A percentile compares a stretch with the other conserved stretches of the same genome.
phyloP scores from a whole-genome alignment of 139 green algal species.

The Tetraselmis striata region DNA sequence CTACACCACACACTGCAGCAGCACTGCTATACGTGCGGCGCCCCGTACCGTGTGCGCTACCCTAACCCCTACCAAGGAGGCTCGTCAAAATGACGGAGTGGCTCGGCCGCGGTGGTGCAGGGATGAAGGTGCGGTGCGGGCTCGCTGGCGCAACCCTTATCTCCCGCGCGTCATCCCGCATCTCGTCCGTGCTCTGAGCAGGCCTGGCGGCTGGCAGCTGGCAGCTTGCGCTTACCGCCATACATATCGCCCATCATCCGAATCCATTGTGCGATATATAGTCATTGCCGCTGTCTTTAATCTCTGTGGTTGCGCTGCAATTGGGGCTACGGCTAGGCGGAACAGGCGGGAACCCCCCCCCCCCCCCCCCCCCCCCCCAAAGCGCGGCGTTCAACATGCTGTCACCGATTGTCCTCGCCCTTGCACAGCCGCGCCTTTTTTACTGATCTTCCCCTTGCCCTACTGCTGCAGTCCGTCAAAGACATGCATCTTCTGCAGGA shows the following conservation, averaged over 20 bases:
- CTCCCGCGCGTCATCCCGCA: no score
- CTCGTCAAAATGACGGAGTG: conserved; percentile 76
- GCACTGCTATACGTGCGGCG: no score
- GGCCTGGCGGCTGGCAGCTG: neutral
- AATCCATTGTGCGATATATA: conserved; percentile 3
- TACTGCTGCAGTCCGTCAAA: conserved; percentile 67
- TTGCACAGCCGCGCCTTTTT: neutral
- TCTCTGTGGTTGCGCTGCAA: conserved; percentile 2
- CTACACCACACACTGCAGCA: no score
- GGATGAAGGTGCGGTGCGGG: conserved; percentile 64
- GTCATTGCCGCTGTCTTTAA: neutral
- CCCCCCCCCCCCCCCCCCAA: neutral
- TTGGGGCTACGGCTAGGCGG: neutral
- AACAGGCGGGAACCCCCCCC: no score
- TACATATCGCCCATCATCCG: neutral
- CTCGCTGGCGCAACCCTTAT: neutral
- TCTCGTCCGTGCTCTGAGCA: no score
- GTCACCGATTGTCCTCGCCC: neutral
- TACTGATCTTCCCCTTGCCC: neutral
- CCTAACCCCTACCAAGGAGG: no score
- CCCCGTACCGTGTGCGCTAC: no score
- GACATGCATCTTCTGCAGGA: conserved; percentile 86
- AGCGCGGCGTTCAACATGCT: neutral
- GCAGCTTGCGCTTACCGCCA: neutral
- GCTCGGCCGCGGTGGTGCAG: conserved; percentile 58